These are phyloP conservation scores for Malassezia caprae DNA, from an alignment of 1,284 basidiomycete genomes.

Conservation along the genomic window DNA sequence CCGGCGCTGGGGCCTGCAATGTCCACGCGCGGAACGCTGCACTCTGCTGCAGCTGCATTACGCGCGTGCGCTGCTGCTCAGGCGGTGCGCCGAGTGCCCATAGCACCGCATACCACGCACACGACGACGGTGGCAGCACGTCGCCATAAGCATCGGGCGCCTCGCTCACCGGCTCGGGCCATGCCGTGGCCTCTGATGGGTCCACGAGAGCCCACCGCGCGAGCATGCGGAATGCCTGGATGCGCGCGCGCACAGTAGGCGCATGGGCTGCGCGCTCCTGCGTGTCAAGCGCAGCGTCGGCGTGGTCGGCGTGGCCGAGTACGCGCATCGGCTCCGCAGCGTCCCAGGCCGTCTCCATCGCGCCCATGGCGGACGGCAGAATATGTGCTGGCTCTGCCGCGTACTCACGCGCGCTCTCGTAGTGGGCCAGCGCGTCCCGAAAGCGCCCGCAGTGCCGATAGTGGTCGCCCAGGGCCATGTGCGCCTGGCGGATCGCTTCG, in stretches of 20 bases:
- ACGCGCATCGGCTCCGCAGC: conserved; percentile 71
- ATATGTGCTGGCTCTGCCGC: conserved; percentile 73
- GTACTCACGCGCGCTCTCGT: conserved; percentile 73
- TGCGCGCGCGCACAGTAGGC: background rate
- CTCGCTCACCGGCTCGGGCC: background rate
- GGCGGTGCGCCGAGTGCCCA: conserved; percentile 4
- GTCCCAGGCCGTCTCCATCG: conserved; percentile 60
- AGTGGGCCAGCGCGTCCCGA: conserved; percentile 61
- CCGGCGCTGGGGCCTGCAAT: background rate
- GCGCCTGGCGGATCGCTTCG: conserved; percentile 81
- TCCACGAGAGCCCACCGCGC: conserved; percentile 21
- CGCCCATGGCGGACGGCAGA: conserved; percentile 58
- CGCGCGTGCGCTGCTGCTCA: background rate
- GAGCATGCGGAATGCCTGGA: conserved; percentile 5
- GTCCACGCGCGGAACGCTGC: background rate
- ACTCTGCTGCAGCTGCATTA: background rate
- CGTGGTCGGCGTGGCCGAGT: conserved; percentile 77
- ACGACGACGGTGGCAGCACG: background rate
- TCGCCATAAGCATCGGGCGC: conserved; percentile 10
- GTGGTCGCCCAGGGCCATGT: conserved; percentile 70
- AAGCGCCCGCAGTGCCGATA: conserved; percentile 63
- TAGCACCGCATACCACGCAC: conserved; percentile 16
- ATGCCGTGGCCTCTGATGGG: background rate
- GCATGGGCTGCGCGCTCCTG: conserved; percentile 30
- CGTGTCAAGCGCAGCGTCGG: conserved; percentile 70